Base-by-base conservation (phyloP, 208 protist species). In the Herpetomonas tarakana region DNA sequence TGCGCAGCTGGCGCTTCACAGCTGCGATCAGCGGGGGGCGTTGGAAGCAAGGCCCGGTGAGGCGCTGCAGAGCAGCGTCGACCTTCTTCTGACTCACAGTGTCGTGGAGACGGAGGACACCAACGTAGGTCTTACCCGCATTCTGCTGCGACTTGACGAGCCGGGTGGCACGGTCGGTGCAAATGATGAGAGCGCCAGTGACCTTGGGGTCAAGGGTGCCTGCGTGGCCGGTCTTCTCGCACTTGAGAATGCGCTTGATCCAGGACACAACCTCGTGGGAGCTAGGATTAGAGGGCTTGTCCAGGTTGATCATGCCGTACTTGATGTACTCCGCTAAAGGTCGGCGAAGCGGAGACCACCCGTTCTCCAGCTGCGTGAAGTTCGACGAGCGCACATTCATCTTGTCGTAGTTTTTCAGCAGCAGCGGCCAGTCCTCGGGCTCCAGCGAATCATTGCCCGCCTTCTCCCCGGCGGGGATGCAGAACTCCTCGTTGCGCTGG, bases 251-350 rank as follows among this genome's bases (percentile, higher is more conserved):
- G 2, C 96, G 85, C 62, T 98, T 98, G 57, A 99, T 96, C 99
- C 99, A 99, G 2, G 99, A 97, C 18, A 99, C 99, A 63, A 99
- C 98, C 83, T 99, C 99, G 78, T 99, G 99, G 49, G 98, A 99
- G 41, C 98, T 99, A 68, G 99, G 99, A 74, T 99, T 99, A 14
- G 98, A 97, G 11, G 99, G 98, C 81, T 99, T 99, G 82, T 99
- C 99, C 39, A 99, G 93, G 86, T 99, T 99, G 76, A 99, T 99
- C 68, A 99, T 96, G 70, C 99, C 99, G 76, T 99, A 99, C 54
- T 92, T 92, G 30, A 99, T 68, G 76, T 99, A 99, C 58, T 99
- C 98, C 4, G 76, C 46, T 31, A 99, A 78, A 28, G 97, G 90
- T 29, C 99, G 91, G 54, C 98, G 97, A 12, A 99, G 81, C 41